Evolutionary conservation across 352 stramenopile genomes (phyloP).

Genomic region (Saprolegnia parasitica): DNA sequence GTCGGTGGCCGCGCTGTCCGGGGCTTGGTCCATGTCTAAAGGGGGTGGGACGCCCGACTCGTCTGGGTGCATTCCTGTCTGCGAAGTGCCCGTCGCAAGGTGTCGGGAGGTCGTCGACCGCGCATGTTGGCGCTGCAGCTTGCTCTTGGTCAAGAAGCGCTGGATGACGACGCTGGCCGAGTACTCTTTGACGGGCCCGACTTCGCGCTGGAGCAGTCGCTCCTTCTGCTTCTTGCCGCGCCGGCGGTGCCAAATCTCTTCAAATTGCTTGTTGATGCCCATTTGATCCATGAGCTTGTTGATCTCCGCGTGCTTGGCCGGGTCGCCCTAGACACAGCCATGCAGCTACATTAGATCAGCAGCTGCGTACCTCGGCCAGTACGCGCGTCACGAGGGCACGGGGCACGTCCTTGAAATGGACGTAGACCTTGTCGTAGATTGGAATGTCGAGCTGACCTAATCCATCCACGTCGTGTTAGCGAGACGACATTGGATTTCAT

Average conservation of each 20-base stretch:
- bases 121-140: conserved; percentile 7
- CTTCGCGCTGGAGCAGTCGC: conserved; percentile 9
- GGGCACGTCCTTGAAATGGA: conserved; percentile 86
- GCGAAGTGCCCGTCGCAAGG: neutral
- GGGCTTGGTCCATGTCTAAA: neutral
- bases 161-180: conserved; percentile 22
- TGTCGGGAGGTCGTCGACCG: neutral
- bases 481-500: neutral
- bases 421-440: conserved; percentile 71
- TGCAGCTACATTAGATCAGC: too few species aligned
- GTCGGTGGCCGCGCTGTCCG: neutral
- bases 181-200: conserved; percentile 6
- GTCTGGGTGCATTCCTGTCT: neutral
- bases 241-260: conserved; percentile 18
- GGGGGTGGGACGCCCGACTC: neutral
- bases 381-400: conserved; percentile 35
- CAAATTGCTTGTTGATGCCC: conserved; percentile 25
- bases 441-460: conserved; percentile 59
- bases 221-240: conserved; percentile 2
- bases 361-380: conserved; percentile 17
- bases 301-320: conserved; percentile 5
- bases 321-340: too few species aligned
- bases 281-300: conserved; percentile 17
- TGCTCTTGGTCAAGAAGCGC: conserved; percentile 19
- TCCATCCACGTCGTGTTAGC: conserved; percentile 5